phyloP scores from a whole-genome alignment of 225 moss, liverwort and hornwort genomes.

The Anthoceros angustus region DNA sequence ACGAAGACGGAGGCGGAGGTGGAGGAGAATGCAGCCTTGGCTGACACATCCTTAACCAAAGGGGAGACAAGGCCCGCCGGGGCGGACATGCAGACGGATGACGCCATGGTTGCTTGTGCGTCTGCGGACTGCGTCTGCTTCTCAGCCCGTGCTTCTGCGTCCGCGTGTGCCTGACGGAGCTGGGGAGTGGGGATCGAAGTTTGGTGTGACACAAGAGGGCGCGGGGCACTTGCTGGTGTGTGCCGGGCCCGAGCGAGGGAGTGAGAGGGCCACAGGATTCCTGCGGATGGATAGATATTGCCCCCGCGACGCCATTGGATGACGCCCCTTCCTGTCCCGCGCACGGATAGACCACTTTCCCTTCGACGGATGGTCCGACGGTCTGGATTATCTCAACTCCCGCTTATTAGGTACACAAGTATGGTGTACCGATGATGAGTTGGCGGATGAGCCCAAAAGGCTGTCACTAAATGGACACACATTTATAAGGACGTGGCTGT shows the following conservation, averaged over 20 bases:
- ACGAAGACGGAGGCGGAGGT: constrained; percentile 16
- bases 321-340: not conserved
- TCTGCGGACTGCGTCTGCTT: too few relatives aligned
- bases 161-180: not conserved
- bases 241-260: not conserved
- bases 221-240: not conserved
- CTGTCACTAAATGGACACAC: too few relatives aligned
- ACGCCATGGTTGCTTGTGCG: constrained; percentile 36
- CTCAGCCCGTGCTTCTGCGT: too few relatives aligned
- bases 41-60: constrained; percentile 34
- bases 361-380: too few relatives aligned
- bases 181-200: not conserved
- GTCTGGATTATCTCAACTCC: too few relatives aligned
- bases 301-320: not conserved
- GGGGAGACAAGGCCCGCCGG: constrained; percentile 49
- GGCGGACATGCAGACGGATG: constrained; percentile 38
- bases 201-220: not conserved
- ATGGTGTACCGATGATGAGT: too few relatives aligned
- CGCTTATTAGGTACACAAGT: too few relatives aligned
- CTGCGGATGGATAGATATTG: not conserved
- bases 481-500: too few relatives aligned
- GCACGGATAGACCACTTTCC: too few relatives aligned
- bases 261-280: not conserved
- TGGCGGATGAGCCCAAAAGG: too few relatives aligned
- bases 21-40: constrained; percentile 18